A percentile compares a stretch with the other conserved stretches of the same genome.
phyloP scores from a whole-genome alignment of 495 filamentous ascomycete genomes.

The Haplographium delicatum region DNA sequence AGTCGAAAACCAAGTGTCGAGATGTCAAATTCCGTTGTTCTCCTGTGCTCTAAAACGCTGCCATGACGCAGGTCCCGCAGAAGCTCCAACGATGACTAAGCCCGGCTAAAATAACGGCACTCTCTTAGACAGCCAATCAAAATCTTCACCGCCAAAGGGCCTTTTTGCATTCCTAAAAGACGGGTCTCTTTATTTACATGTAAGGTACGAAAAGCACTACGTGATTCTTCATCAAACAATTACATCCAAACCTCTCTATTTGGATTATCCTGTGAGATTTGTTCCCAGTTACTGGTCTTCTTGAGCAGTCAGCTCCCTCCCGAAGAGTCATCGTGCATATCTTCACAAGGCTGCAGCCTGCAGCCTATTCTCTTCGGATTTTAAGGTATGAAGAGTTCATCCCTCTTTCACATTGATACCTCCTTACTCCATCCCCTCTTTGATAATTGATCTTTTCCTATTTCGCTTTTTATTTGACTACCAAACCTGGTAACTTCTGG shows the following conservation, averaged over 20 bases:
- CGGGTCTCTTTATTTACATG: neutral
- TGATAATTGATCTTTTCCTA: neutral
- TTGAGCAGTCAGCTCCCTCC: neutral
- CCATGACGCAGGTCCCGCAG: no score
- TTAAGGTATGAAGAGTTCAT: conserved; percentile 1
- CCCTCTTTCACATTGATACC: neutral
- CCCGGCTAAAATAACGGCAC: no score
- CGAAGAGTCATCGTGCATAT: conserved; percentile 10
- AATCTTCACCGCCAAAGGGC: neutral
- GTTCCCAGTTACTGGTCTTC: no score
- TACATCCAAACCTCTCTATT: neutral
- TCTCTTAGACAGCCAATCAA: neutral
- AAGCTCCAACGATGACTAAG: no score
- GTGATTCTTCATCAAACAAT: neutral
- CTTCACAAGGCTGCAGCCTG: conserved; percentile 8
- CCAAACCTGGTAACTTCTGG: neutral
- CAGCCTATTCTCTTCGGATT: neutral
- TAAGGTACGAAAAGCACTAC: neutral
- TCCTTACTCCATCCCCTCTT: neutral
- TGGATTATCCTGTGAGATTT: no score
- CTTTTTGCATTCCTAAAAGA: conserved; percentile 1
- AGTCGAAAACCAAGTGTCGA: no score
- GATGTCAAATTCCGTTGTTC: no score
- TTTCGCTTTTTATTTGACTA: neutral
- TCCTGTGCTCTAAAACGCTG: no score